Evolutionary conservation across 345 rosid species (phyloP).

Genomic region (Carallia pectinifolia): DNA sequence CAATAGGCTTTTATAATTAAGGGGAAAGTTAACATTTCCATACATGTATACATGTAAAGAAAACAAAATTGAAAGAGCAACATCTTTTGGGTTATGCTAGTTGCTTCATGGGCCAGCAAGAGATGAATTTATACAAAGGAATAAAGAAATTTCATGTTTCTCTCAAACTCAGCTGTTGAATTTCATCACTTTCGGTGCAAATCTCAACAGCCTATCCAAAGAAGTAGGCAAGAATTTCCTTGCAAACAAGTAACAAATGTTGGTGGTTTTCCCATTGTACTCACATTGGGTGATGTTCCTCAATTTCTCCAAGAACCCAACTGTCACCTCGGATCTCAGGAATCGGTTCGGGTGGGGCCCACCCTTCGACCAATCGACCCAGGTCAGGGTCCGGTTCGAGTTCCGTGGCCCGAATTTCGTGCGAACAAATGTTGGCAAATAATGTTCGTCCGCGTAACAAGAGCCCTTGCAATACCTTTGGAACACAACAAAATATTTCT

Average conservation of each 20-base stretch:
- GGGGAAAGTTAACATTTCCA: too few species aligned
- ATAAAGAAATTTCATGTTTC: not conserved
- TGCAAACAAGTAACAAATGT: slow-evolving; percentile 64
- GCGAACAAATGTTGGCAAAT: slow-evolving; percentile 62
- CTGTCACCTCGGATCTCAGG: slow-evolving; percentile 43
- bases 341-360: slow-evolving; percentile 72
- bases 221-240: slow-evolving; percentile 71
- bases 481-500: slow-evolving; percentile 53
- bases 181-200: slow-evolving; percentile 45
- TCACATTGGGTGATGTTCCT: slow-evolving; percentile 46
- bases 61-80: too few species aligned
- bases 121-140: not conserved
- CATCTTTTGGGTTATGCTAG: too few species aligned
- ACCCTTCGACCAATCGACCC: slow-evolving; percentile 81
- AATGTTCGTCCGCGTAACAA: slow-evolving; percentile 81
- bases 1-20: too few species aligned
- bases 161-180: slow-evolving; percentile 1
- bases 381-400: slow-evolving; percentile 68
- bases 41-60: too few species aligned
- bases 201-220: slow-evolving; percentile 51
- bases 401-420: slow-evolving; percentile 35
- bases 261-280: slow-evolving; percentile 55
- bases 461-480: slow-evolving; percentile 45
- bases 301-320: slow-evolving; percentile 47
- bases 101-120: not conserved